These are phyloP conservation scores for Acanthamoeba triangularis DNA, from an alignment of 208 protist species.

Conservation along the genomic window DNA sequence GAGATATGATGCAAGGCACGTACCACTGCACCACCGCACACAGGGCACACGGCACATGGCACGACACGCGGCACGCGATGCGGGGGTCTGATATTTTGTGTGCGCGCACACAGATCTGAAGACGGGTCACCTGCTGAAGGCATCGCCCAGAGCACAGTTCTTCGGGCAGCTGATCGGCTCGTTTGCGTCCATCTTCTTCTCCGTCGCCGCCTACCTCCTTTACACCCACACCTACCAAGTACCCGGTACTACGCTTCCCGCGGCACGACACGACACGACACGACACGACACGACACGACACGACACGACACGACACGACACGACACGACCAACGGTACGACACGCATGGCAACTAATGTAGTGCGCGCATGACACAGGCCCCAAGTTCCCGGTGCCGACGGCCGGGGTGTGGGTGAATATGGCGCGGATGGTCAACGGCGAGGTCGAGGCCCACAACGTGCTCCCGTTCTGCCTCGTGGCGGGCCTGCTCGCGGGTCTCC, in stretches of 20 bases:
- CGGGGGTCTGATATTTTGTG: background rate
- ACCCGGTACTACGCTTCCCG: background rate
- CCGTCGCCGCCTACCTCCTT: constrained; percentile 82
- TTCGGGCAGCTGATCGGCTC: constrained; percentile 86
- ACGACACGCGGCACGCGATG: background rate
- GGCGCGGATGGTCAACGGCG: constrained; percentile 81
- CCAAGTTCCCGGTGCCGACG: constrained; percentile 76
- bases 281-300: too few relatives aligned
- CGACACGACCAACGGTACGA: too few relatives aligned
- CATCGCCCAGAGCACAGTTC: constrained; percentile 84
- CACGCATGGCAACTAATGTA: background rate
- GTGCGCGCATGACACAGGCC: constrained; percentile 12
- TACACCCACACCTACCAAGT: constrained; percentile 80
- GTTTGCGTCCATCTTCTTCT: constrained; percentile 83
- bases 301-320: too few relatives aligned
- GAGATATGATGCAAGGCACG: constrained; percentile 85
- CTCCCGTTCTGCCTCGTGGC: constrained; percentile 77
- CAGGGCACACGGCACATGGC: too few relatives aligned
- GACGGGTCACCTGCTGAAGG: constrained; percentile 84
- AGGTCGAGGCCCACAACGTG: constrained; percentile 68
- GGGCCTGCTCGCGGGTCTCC: constrained; percentile 44
- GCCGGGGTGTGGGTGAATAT: constrained; percentile 82
- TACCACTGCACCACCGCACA: background rate
- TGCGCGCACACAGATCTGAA: constrained; percentile 78
- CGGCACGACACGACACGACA: too few relatives aligned